Base-by-base conservation (phyloP, 2,329 filamentous ascomycete species). In the Apiospora marii region DNA sequence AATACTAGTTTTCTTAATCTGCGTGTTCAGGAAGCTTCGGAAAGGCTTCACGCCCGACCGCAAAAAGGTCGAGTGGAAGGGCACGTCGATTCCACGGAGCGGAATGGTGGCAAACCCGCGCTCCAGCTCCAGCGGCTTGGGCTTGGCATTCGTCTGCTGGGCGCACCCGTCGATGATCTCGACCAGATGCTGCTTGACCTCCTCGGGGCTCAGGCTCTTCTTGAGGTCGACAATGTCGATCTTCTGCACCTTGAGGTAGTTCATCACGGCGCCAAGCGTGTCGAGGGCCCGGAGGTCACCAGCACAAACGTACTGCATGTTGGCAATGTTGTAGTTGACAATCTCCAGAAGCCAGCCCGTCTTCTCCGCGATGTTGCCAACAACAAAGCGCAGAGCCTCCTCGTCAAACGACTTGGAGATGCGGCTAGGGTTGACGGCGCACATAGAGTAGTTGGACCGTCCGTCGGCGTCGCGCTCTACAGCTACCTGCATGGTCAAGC, bases 321-420 rank as follows among this genome's bases (percentile, higher is more conserved):
- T 93, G 81, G 90, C 90, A 79, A 93, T 91, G 85, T 93, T 93
- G 86, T 96, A 97, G 88, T 99, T 99, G 89, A 99, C 96, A 87
- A 99, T 98, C 85, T 99, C 96, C 75, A 99, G 85, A 58, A 99
- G 88, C 97, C 97, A 99, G 74, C 92, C 92, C 7, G 96, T 98
- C 82, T 94, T 92, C 83, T 98, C 95, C 0, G 95, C 89, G 78
- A 99, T 96, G 85, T 94, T 98, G 88, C 94, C 94, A 34, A 98
- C 96, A 49, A 99, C 95, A 81, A 98, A 99, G 82, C 98, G 95
- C 76, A 99, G 89, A 58, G 96, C 96, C 82, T 96, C 93, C 85
- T 99, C 96, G 85, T 97, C 98, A 89, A 99, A 99, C 0, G 95
- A 98, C 90, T 97, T 98, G 80, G 94, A 97, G 83, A 99, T 98